phyloP scores from a whole-genome alignment of 768 basidiomycete species.

The Tephrocybe rancida region DNA sequence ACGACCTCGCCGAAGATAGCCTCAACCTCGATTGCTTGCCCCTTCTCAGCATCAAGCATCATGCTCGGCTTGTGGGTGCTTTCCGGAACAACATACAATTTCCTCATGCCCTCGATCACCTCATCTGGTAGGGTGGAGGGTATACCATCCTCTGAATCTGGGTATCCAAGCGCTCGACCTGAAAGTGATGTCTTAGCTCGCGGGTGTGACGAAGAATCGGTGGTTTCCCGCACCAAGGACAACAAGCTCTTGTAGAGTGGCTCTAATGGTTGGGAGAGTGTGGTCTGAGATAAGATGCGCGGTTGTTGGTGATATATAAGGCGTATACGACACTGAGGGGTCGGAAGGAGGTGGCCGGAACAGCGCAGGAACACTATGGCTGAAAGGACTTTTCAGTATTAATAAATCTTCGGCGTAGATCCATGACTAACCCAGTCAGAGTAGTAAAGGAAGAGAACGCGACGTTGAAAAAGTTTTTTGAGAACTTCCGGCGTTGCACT shows the following conservation, averaged over 20 bases:
- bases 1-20: slow-evolving; percentile 66
- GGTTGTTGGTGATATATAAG: slow-evolving; percentile 42
- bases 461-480: slow-evolving; percentile 69
- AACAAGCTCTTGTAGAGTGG: slow-evolving; percentile 47
- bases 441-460: slow-evolving; percentile 55
- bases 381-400: slow-evolving; percentile 17
- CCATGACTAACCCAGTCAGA: slow-evolving; percentile 40
- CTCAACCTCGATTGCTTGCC: slow-evolving; percentile 67
- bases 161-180: slow-evolving; percentile 23
- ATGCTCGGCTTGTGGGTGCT: slow-evolving; percentile 59
- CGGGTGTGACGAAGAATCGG: too few species aligned
- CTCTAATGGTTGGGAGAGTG: slow-evolving; percentile 50
- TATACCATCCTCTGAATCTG: slow-evolving; percentile 39
- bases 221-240: too few species aligned
- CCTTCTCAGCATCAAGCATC: slow-evolving; percentile 57
- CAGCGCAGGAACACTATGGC: slow-evolving; percentile 49
- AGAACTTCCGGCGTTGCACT: slow-evolving; percentile 63
- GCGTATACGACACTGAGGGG: slow-evolving; percentile 33
- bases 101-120: slow-evolving; percentile 39
- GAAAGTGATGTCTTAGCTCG: too few species aligned
- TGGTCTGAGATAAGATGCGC: slow-evolving; percentile 41
- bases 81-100: slow-evolving; percentile 41
- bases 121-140: slow-evolving; percentile 43
- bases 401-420: background rate
- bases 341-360: slow-evolving; percentile 49